phyloP scores from a whole-genome alignment of 2,329 filamentous ascomycete genomes.

The Pyrenochaeta sp. region DNA sequence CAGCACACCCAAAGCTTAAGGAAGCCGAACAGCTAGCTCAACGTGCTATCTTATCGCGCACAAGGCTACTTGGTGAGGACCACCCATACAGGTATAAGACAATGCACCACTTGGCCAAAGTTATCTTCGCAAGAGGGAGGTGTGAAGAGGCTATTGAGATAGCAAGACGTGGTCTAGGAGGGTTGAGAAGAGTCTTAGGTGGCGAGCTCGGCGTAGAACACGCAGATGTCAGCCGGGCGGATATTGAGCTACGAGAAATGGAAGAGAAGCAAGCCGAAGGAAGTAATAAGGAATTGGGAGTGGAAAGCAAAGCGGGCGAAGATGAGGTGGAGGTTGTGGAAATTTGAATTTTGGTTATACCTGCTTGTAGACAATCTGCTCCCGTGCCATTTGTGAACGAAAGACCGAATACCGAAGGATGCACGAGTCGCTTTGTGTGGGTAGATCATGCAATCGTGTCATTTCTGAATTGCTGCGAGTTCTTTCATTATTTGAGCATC shows the following conservation, averaged over 20 bases:
- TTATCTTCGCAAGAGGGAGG: slow-evolving; percentile 6
- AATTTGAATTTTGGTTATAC: too few relatives aligned
- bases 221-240: slow-evolving; percentile 9
- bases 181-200: not conserved
- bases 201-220: slow-evolving; percentile 8
- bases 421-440: too few relatives aligned
- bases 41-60: slow-evolving; percentile 4
- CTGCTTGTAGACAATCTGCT: too few relatives aligned
- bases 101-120: slow-evolving; percentile 11
- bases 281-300: not conserved
- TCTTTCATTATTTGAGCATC: too few relatives aligned
- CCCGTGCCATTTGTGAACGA: too few relatives aligned
- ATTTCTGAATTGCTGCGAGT: too few relatives aligned
- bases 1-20: slow-evolving; percentile 2
- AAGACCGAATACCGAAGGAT: too few relatives aligned
- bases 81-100: slow-evolving; percentile 18
- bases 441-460: too few relatives aligned
- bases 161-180: slow-evolving; percentile 3
- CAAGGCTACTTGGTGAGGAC: slow-evolving; percentile 10
- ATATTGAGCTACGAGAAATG: slow-evolving; percentile 8
- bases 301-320: not conserved
- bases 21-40: slow-evolving; percentile 11
- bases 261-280: slow-evolving; percentile 2
- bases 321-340: slow-evolving; percentile 5
- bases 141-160: slow-evolving; percentile 11